These are phyloP conservation scores for Beauveria medogensis DNA, from an alignment of 2,329 filamentous ascomycete genomes.

Conservation along the genomic window DNA sequence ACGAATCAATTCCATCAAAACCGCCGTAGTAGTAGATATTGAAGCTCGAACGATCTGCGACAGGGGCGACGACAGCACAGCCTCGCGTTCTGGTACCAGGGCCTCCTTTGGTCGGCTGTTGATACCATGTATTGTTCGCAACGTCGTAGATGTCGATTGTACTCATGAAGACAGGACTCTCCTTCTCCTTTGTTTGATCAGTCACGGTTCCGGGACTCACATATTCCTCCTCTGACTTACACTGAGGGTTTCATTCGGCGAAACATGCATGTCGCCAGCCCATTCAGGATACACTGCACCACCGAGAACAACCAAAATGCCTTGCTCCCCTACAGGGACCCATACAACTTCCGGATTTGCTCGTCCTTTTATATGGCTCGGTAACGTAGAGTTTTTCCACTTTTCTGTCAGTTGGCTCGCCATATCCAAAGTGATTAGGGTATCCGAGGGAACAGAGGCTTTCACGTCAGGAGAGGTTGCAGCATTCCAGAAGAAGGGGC, in stretches of 20 bases:
- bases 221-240: constrained; percentile 19
- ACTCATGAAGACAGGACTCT: constrained; percentile 63
- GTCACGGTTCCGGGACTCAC: not conserved
- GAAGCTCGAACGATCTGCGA: constrained; percentile 63
- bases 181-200: constrained; percentile 37
- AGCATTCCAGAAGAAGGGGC: constrained; percentile 35
- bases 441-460: constrained; percentile 43
- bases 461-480: constrained; percentile 24
- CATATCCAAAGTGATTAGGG: constrained; percentile 56
- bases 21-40: constrained; percentile 84
- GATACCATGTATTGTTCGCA: constrained; percentile 56
- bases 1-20: constrained; percentile 45
- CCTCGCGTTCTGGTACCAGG: constrained; percentile 54
- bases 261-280: constrained; percentile 18
- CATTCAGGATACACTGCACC: constrained; percentile 60
- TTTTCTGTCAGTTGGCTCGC: constrained; percentile 35
- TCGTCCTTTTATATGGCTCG: constrained; percentile 40
- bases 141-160: constrained; percentile 73
- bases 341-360: constrained; percentile 60
- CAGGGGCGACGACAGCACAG: constrained; percentile 67
- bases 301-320: constrained; percentile 69
- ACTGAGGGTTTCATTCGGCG: constrained; percentile 23
- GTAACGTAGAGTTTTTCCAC: constrained; percentile 52
- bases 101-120: constrained; percentile 56
- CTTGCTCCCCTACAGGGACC: constrained; percentile 69